Conservation (phyloP, 2,329 filamentous ascomycete genomes). For the Colletotrichum sublineola region DNA sequence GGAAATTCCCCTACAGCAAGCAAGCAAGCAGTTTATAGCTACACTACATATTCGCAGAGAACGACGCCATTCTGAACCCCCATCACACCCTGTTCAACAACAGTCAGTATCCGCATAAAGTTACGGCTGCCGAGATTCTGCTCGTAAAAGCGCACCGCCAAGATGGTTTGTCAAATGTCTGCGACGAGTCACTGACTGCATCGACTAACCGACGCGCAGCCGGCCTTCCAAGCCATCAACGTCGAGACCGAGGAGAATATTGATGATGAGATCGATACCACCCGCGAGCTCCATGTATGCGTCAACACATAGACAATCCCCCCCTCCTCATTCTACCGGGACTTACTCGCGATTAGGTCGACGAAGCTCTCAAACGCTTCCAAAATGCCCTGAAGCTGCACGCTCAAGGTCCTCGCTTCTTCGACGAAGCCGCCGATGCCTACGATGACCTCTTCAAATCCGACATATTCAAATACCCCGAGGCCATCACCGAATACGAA, state of each 20-base stretch:
- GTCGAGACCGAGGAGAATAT: conserved; percentile 91
- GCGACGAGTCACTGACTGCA: conserved; percentile 2
- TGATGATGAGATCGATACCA: conserved; percentile 94
- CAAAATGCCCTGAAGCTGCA: conserved; percentile 92
- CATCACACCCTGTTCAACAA: neutral
- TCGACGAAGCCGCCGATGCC: conserved; percentile 81
- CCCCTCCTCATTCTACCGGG: neutral
- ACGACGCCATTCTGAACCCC: conserved; percentile 1
- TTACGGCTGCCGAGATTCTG: neutral
- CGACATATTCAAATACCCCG: conserved; percentile 93
- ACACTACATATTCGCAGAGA: neutral
- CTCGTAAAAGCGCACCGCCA: conserved; percentile 10
- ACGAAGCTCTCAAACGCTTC: conserved; percentile 95
- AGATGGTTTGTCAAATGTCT: conserved; percentile 23
- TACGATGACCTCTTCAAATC: conserved; percentile 90
- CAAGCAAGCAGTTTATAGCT: neutral
- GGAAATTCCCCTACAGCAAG: neutral
- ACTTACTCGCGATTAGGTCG: conserved; percentile 69
- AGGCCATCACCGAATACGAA: conserved; percentile 87
- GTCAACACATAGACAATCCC: no score
- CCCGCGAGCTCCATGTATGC: conserved; percentile 86
- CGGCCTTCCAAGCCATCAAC: conserved; percentile 88
- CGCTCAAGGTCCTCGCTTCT: conserved; percentile 83
- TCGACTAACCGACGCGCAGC: conserved; percentile 52
- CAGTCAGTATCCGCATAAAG: neutral